Evolutionary conservation across 169 alveolate species (phyloP), one percentile per base, ranked within the genome.

Genomic region (Eimeria tenella): DNA sequence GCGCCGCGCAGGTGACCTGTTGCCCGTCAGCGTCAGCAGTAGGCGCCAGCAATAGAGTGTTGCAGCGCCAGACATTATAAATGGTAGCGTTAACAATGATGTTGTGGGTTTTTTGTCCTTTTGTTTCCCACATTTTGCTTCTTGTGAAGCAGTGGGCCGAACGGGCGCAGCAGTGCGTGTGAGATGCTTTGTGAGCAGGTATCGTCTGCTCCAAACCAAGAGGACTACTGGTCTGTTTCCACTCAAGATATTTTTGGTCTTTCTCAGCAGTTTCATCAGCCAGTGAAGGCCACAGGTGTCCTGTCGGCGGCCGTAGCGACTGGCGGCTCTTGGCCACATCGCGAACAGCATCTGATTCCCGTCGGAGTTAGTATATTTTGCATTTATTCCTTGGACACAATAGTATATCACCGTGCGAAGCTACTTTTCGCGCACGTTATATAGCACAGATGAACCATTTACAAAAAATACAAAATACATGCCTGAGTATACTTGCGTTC

Each of bases 1-100:
- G 91, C 91, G 75, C 62, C 77, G 91, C 91, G 79, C 91, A 84
- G 77, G 91, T 84, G 91, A 84, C 91, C 91, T 84, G 91, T 83
- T 63, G 62, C 70, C 23, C 58, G 25, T 58, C 75, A 5, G 50
- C 79, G 15, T 9, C n/a, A 60, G 42, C 42, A 60, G n/a, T 15
- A 60, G n/a, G 15, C 70, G 70, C 70, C 70, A 60, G n/a, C 15
- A 15, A 15, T 60, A 15, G 70, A 15, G 10, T 15, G 70, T 15
- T 60, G 42, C 42, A 31, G 42, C 42, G 42, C 42, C 42, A 31
- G 42, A 31, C n/a, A n/a, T 60, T 60, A 15, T 15, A 60, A 60
- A 60, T 60, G 15, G 70, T 60, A 15, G 3, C 70, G 15, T 60
- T 60, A 60, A 15, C 15, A 60, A 60, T 60, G 70, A 15, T 15